Evolutionary conservation across 1,284 basidiomycete species (phyloP), one percentile per base, ranked within the genome.

Genomic region (Uromyces viciae-fabae): DNA sequence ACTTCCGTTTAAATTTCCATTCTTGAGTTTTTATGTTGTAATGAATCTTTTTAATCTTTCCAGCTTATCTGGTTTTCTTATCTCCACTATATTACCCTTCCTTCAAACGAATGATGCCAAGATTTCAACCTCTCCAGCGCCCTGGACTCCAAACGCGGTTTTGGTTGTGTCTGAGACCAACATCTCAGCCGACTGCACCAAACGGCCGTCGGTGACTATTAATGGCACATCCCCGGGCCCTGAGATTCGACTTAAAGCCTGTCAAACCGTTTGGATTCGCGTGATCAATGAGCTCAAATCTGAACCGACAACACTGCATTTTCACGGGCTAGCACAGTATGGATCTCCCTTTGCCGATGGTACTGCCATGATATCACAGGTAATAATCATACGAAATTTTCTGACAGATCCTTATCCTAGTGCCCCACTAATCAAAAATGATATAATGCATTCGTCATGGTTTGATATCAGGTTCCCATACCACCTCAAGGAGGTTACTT

Each of bases 261-360:
- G 71, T 42, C 69, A 81, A 42, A 58, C 46, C 17, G 40, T 81
- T 17, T 81, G 78, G 78, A 81, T 81, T 43, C 52, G 78, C 15
- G 78, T 81, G 19, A 62, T 62, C 42, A 81, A 81, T 60, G 56
- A 81, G 19, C 78, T 81, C 19, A 40, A 58, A 31, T 33, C 73
- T 40, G 52, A 81, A 64, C 22, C 68, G 8, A 62, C 58, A 62
- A 74, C 78, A 22, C 43, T 81, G 11, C 78, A 81, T 46, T 81
- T 72, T 36, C 78, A 81, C 46, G 78, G 78, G 38, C 25, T 81
- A 17, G 68, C 54, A n/a, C 78, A 81, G 43, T 81, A 49, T 49
- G 78, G 78, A 17, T 73, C 78, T 4, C 78, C 78, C 33, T 81
- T 73, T 36, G 78, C 78, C 25, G 78, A 81, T 66, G 78, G 78